phyloP scores from a whole-genome alignment of 2,329 filamentous ascomycete genomes.

The Lasiodiplodia sp. region DNA sequence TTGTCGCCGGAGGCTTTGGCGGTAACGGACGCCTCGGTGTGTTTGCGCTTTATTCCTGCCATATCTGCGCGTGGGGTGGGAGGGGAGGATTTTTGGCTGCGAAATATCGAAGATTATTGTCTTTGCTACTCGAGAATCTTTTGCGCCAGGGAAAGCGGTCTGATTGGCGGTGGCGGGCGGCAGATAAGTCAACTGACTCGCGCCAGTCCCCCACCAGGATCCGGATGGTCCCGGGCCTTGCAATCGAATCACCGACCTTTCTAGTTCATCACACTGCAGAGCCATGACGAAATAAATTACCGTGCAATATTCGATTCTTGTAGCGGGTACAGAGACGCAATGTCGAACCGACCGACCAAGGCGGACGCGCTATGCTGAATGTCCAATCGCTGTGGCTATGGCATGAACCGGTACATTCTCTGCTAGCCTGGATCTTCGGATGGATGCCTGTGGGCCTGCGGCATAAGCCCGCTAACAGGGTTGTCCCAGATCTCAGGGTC shows the following conservation, averaged over 20 bases:
- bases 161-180: slow-evolving; percentile 17
- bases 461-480: slow-evolving; percentile 15
- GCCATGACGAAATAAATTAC: not conserved
- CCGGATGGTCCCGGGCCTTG: not conserved
- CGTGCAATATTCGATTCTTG: not conserved
- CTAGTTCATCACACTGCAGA: not conserved
- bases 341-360: not conserved
- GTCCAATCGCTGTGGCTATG: not conserved
- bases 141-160: slow-evolving; percentile 18
- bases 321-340: not conserved
- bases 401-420: not conserved
- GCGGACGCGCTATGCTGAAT: not conserved
- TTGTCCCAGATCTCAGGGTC: slow-evolving; percentile 17
- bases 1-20: slow-evolving; percentile 37
- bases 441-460: slow-evolving; percentile 13
- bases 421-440: not conserved
- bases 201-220: slow-evolving; percentile 1
- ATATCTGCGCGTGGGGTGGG: slow-evolving; percentile 34
- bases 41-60: slow-evolving; percentile 50
- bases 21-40: slow-evolving; percentile 36
- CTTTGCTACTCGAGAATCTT: slow-evolving; percentile 7
- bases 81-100: not conserved
- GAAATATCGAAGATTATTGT: slow-evolving; percentile 16
- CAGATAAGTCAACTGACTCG: slow-evolving; percentile 15
- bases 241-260: not conserved